Evolutionary conservation across 495 filamentous ascomycete species (phyloP).

Genomic region (Trypethelium eluteriae): DNA sequence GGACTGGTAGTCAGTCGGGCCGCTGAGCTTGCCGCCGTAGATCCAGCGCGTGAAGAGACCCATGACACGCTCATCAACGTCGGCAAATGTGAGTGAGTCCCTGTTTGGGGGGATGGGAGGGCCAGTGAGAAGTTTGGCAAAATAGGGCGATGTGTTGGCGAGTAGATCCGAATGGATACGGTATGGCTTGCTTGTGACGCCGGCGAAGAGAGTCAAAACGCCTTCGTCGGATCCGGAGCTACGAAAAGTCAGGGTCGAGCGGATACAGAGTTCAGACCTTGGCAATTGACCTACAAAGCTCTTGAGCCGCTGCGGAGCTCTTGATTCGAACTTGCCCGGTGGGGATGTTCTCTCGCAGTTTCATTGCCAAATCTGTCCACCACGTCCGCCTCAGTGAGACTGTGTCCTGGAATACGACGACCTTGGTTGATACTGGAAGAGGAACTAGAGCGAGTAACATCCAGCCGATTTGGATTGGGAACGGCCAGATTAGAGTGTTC

Average conservation of each 20-base stretch:
- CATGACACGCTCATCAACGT: slow-evolving; percentile 26
- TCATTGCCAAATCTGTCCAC: slow-evolving; percentile 1
- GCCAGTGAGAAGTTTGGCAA: slow-evolving; percentile 18
- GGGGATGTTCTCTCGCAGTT: slow-evolving; percentile 5
- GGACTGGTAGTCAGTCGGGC: slow-evolving; percentile 29
- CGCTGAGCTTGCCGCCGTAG: slow-evolving; percentile 18
- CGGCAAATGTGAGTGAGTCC: slow-evolving; percentile 25
- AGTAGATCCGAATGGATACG: slow-evolving; percentile 20
- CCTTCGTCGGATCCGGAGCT: background rate
- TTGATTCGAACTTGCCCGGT: background rate
- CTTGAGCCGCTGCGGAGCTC: background rate
- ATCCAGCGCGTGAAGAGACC: slow-evolving; percentile 25
- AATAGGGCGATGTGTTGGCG: slow-evolving; percentile 23
- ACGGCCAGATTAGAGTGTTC: background rate
- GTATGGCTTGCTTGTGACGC: slow-evolving; percentile 19
- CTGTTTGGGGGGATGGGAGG: slow-evolving; percentile 9
- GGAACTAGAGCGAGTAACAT: background rate
- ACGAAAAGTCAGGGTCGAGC: background rate
- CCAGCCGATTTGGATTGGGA: background rate
- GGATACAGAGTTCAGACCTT: background rate
- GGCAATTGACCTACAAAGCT: background rate
- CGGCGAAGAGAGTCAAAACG: background rate
- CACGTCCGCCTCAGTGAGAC: background rate
- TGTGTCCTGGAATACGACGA: background rate
- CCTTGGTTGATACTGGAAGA: background rate